phyloP scores from a whole-genome alignment of 805 yeast genomes.

The Saccharomycopsis microspora region DNA sequence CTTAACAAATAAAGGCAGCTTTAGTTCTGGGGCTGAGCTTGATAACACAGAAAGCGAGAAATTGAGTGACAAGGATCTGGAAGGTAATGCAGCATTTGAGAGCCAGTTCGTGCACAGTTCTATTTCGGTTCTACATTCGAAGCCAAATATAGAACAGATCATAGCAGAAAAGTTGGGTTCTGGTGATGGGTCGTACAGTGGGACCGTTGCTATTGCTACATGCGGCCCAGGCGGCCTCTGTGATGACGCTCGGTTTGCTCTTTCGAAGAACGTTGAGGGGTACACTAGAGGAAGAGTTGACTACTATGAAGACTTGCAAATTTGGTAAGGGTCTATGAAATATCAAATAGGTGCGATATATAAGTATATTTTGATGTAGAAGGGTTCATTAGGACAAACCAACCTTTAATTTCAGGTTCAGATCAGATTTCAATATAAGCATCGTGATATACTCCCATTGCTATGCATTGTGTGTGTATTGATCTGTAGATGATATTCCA shows the following conservation, averaged over 20 bases:
- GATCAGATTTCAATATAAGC: not conserved
- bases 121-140: not conserved
- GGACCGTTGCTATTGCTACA: constrained; percentile 3
- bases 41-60: not conserved
- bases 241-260: constrained; percentile 5
- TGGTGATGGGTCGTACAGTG: not conserved
- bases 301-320: constrained; percentile 12
- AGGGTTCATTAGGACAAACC: no score
- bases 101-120: not conserved
- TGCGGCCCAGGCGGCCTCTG: constrained; percentile 11
- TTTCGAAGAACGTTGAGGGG: not conserved
- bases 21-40: not conserved
- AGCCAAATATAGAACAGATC: not conserved
- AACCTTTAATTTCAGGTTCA: not conserved
- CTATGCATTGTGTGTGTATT: constrained; percentile 18
- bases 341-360: no score
- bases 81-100: not conserved
- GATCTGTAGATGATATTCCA: no score
- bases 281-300: constrained; percentile 8
- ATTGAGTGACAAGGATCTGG: no score
- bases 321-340: constrained; percentile 5
- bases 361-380: no score
- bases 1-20: constrained; percentile 23
- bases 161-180: not conserved
- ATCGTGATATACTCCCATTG: no score